Conservation (phyloP, 1,139 yeast genomes). For the Blastobotrys serpentis region DNA sequence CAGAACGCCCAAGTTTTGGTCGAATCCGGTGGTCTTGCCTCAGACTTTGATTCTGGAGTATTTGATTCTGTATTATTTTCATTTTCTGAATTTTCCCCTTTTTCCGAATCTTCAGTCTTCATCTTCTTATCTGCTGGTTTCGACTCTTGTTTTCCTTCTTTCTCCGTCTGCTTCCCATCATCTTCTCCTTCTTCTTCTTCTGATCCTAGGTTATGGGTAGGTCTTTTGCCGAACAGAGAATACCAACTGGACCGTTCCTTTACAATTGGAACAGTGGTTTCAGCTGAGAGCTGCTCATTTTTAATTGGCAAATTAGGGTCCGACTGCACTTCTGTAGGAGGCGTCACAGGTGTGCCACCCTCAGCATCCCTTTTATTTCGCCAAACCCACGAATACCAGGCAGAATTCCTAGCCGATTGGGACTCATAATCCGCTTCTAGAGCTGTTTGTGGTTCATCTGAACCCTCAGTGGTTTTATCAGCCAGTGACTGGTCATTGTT, state of each 20-base stretch:
- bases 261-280: background rate
- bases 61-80: background rate
- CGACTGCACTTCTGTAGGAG: background rate
- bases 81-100: background rate
- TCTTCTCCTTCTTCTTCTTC: no score
- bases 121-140: background rate
- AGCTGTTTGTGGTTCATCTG: background rate
- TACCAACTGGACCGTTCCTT: conserved; percentile 7
- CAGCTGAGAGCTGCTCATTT: background rate
- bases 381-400: conserved; percentile 21
- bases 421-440: background rate
- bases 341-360: background rate
- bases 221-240: background rate
- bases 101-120: background rate
- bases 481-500: background rate
- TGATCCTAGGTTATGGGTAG: background rate
- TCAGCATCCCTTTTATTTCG: background rate
- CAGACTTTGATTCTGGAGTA: background rate
- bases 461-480: background rate
- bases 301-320: background rate
- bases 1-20: conserved; percentile 39
- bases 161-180: background rate
- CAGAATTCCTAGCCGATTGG: background rate
- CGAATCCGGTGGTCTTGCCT: background rate
- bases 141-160: background rate